Evolutionary conservation across 768 basidiomycete genomes (phyloP), one percentile per base, ranked within the genome.

Genomic region (Mycena kentingensis): DNA sequence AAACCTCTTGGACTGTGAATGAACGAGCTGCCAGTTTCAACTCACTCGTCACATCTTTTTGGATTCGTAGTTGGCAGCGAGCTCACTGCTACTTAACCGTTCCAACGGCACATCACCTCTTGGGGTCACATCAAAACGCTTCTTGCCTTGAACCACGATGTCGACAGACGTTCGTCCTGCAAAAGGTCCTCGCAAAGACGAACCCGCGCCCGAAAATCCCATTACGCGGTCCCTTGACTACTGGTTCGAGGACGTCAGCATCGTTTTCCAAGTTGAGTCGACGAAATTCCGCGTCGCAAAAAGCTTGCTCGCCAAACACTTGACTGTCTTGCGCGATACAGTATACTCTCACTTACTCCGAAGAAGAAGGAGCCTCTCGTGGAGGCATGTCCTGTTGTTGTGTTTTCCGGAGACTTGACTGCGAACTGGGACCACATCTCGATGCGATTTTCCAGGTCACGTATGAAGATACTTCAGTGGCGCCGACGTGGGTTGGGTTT

Each of bases 381-480:
- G 2, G 62, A 61, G 21, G 60, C 51, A 16, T 63, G 60, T 35
- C 51, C 53, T 16, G 31, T 63, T 11, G 35, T 61, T 13, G 25
- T 35, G 26, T 41, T 62, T 26, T 46, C 48, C 25, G 26, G 42
- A n/a, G n/a, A n/a, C 13, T 60, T 61, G 71, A 60, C 77, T 38
- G 22, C 16, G 2, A 18, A 39, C 6, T 36, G 41, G 24, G 5
- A 38, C 2, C 36, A 31, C 13, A 26, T 21, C 48, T 49, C n/a
- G n/a, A n/a, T n/a, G n/a, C n/a, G n/a, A n/a, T 29, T 38, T 49
- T 8, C n/a, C n/a, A 8, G 37, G 36, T 16, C 32, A 38, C 12
- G 38, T 38, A 16, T n/a, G n/a, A n/a, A n/a, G n/a, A 16, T 8
- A 8, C 8, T 32, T 32, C 31, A 8, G 10, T 32, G 10, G 16